Evolutionary conservation across 225 moss, liverwort and hornwort genomes (phyloP).

Genomic region (Antitrichia curtipendula): DNA sequence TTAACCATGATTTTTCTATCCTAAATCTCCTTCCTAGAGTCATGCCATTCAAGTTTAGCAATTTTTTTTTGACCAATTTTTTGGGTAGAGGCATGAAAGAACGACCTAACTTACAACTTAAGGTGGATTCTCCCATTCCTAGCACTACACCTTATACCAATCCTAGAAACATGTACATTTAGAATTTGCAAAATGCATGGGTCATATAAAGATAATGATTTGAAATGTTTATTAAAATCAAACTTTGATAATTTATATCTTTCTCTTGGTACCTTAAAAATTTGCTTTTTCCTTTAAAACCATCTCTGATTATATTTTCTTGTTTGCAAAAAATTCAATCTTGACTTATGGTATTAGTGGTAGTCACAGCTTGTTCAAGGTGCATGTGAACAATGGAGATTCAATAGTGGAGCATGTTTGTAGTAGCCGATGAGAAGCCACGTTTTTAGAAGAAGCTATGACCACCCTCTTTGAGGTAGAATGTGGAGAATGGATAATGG

Average conservation of each 20-base stretch:
- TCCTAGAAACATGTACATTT: not conserved
- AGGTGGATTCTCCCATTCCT: not conserved
- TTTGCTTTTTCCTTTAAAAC: not conserved
- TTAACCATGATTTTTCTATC: not conserved
- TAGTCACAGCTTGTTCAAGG: too few species aligned
- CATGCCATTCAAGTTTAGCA: not conserved
- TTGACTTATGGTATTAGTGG: not conserved
- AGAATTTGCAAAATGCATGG: not conserved
- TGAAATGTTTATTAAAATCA: not conserved
- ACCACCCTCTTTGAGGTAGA: too few species aligned
- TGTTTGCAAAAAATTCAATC: too few species aligned
- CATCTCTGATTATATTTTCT: not conserved
- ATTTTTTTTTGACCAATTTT: not conserved
- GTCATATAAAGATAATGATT: not conserved
- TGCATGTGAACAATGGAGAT: too few species aligned
- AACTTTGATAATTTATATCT: not conserved
- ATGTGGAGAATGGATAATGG: too few species aligned
- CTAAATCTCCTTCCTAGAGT: not conserved
- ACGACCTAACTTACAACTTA: not conserved
- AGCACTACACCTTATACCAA: not conserved
- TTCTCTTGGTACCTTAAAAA: not conserved
- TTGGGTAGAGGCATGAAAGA: not conserved
- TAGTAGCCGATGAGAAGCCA: too few species aligned
- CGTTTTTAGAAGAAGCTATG: too few species aligned
- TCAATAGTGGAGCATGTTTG: too few species aligned